Percentiles rank a stretch among this genome's conserved stretches.
Evolutionary conservation across 345 rosid species (phyloP).

Genomic region (Syzygium aqueum): DNA sequence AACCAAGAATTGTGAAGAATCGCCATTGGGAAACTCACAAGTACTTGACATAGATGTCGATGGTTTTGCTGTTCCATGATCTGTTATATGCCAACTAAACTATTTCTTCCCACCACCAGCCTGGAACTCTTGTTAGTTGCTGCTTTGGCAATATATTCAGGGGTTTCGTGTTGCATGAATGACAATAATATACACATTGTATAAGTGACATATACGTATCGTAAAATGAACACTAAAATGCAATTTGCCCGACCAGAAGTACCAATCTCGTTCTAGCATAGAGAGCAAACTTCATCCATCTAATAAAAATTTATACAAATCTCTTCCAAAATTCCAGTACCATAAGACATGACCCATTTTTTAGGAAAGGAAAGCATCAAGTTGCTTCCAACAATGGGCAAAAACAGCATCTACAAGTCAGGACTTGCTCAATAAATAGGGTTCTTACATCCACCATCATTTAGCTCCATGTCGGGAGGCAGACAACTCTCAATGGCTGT

Average conservation of each 20-base stretch:
- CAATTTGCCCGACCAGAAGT: too few species aligned
- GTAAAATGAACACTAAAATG: not conserved
- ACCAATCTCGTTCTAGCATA: too few species aligned
- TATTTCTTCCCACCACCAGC: not conserved
- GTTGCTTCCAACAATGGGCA: too few species aligned
- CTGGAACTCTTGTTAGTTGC: not conserved
- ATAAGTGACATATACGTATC: not conserved
- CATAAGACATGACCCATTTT: too few species aligned
- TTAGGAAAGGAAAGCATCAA: too few species aligned
- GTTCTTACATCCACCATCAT: not conserved
- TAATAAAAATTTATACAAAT: too few species aligned
- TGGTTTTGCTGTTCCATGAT: not conserved
- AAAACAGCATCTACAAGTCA: too few species aligned
- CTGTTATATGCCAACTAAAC: not conserved
- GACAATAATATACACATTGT: not conserved
- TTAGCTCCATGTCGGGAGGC: constrained; percentile 36
- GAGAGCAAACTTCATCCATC: too few species aligned
- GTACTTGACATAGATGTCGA: not conserved
- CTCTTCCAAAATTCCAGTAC: too few species aligned
- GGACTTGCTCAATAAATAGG: too few species aligned
- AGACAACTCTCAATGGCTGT: constrained; percentile 29
- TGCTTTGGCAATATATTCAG: not conserved
- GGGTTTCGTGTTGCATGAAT: not conserved
- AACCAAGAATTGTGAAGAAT: too few species aligned
- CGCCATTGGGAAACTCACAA: too few species aligned